Conservation (phyloP, 768 basidiomycete species). For the Boletus pseudopeckii region DNA sequence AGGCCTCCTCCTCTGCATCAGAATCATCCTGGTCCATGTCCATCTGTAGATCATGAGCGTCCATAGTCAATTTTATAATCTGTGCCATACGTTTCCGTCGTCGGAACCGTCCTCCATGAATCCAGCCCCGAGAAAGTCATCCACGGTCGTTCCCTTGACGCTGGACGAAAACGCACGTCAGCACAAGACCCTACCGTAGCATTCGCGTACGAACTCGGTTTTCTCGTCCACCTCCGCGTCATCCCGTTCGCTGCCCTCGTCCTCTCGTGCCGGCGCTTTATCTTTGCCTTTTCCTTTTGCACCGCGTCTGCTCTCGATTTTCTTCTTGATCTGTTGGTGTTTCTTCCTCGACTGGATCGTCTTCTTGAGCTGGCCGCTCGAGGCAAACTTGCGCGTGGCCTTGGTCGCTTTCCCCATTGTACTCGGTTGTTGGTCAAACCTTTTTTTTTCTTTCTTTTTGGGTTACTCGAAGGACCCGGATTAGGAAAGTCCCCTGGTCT, state of each 20-base stretch:
- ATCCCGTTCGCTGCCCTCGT: constrained; percentile 29
- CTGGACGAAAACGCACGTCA: constrained; percentile 6
- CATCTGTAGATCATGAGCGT: constrained; percentile 19
- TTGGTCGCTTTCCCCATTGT: constrained; percentile 54
- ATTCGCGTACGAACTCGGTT: constrained; percentile 8
- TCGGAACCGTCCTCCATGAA: constrained; percentile 68
- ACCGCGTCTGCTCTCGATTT: constrained; percentile 58
- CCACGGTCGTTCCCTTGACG: constrained; percentile 58
- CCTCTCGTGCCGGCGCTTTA: constrained; percentile 22
- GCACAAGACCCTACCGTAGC: background rate
- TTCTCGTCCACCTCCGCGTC: constrained; percentile 17
- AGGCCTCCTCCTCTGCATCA: constrained; percentile 41
- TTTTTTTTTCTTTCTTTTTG: background rate
- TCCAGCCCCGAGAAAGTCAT: constrained; percentile 67
- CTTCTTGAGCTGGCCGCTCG: constrained; percentile 85
- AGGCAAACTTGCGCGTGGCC: constrained; percentile 81
- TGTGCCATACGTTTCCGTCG: constrained; percentile 35
- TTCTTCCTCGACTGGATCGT: constrained; percentile 82
- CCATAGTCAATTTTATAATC: background rate
- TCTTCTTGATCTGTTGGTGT: constrained; percentile 71
- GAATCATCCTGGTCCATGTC: constrained; percentile 24
- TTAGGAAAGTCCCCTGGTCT: constrained; percentile 17
- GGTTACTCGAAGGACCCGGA: background rate
- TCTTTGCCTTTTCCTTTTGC: constrained; percentile 34
- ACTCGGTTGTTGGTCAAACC: too few species aligned